Base-by-base conservation (phyloP, 2,329 filamentous ascomycete species). In the Sporothrix brunneoviolacea region DNA sequence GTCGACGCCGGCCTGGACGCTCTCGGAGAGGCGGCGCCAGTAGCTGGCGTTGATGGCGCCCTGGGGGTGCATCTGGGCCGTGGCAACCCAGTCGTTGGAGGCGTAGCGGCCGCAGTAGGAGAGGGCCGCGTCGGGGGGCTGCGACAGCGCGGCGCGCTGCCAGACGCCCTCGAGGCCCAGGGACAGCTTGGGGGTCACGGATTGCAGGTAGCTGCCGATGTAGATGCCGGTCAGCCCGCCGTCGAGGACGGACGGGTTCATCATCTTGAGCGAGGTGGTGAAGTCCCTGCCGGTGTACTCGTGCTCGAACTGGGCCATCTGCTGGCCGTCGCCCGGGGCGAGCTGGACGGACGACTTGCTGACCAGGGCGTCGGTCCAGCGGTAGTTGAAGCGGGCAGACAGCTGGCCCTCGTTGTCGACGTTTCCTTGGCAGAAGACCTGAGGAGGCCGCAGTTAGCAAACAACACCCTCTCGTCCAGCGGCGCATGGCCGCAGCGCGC, bases 371-470 rank as follows among this genome's bases (percentile, higher is more conserved):
- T 82, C 32, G 50, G 54, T 78, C 88, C 91, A 95, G 68, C 91
- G 83, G 73, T 87, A 93, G 76, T 98, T 98, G 74, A 91, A 91
- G 66, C 91, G 85, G 48, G 88, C 88, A 55, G 84, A 86, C 60
- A 98, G 80, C 59, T 85, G 80, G 55, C 91, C 87, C 64, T 96
- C 90, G 66, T 93, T 96, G 69, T 97, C 91, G 67, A 97, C 71
- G 67, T 89, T 95, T 59, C 87, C 93, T 80, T 98, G 93, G 70
- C 93, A 83, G 69, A 98, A 96, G 53, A 95, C 79, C 91, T 97
- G 59, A n/a, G n/a, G n/a, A n/a, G n/a, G 54, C 32, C 21, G 13
- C 18, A 6, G 33, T 44, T 21, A 43, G 47, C 16, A 8, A 18
- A 30, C 9, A 22, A 28, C 36, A 15, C 10, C 28, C 4, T 24